Percentiles rank a stretch among this genome's conserved stretches.
Conservation (phyloP, 2,329 filamentous ascomycete species). For the Pestalotiopsis sp. region DNA sequence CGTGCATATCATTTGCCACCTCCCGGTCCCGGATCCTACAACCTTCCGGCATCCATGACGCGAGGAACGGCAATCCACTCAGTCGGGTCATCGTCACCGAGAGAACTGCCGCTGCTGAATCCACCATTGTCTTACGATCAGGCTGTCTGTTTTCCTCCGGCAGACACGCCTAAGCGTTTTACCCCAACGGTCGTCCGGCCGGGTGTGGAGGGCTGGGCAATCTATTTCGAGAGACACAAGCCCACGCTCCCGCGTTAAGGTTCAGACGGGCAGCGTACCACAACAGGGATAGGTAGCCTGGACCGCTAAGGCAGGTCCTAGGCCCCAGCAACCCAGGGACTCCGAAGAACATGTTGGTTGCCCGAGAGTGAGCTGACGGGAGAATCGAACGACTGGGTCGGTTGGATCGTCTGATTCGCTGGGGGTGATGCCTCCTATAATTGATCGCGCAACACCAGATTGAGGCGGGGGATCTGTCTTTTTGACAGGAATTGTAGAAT, state of each 20-base stretch:
- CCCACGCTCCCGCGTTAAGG: neutral
- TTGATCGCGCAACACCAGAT: neutral
- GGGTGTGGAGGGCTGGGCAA: neutral
- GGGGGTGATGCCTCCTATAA: neutral
- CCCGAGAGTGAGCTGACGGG: neutral
- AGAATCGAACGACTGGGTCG: neutral
- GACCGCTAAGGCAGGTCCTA: slow-evolving; percentile 7
- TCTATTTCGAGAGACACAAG: neutral
- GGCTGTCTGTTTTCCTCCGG: neutral
- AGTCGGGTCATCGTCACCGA: neutral
- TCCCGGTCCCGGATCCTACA: neutral
- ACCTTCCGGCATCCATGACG: neutral
- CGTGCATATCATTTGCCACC: no score
- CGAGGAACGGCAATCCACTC: neutral
- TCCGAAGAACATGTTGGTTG: neutral
- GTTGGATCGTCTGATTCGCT: neutral
- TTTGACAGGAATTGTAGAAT: neutral
- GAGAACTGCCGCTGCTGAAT: neutral
- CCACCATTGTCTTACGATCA: neutral
- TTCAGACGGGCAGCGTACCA: neutral
- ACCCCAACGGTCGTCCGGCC: slow-evolving; percentile 10
- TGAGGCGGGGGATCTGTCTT: neutral
- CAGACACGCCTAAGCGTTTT: neutral
- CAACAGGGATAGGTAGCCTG: neutral
- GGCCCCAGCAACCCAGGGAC: neutral